A percentile compares a stretch with the other conserved stretches of the same genome.
These are phyloP conservation scores for Talaromyces sp. DNA, from an alignment of 2,329 filamentous ascomycete genomes.

Conservation along the genomic window DNA sequence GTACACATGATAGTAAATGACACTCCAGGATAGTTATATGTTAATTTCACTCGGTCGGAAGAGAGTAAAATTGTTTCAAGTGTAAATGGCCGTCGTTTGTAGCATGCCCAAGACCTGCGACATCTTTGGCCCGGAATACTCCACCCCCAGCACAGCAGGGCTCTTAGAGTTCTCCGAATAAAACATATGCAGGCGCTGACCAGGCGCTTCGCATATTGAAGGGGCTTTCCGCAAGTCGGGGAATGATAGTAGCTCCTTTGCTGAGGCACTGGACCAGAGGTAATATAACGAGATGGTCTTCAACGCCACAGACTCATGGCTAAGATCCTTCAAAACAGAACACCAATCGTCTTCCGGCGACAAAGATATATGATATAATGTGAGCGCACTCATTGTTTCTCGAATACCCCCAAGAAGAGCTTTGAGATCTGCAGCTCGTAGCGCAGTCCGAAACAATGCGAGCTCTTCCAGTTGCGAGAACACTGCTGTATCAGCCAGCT, in stretches of 20 bases:
- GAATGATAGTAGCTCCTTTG: constrained; percentile 21
- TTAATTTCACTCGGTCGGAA: too few species aligned
- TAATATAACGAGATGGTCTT: constrained; percentile 25
- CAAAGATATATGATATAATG: constrained; percentile 23
- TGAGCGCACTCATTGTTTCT: constrained; percentile 15
- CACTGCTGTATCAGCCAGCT: constrained; percentile 20
- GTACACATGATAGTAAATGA: neutral
- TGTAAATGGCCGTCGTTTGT: constrained; percentile 6
- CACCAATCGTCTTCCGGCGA: constrained; percentile 18
- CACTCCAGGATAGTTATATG: too few species aligned
- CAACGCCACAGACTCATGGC: constrained; percentile 11
- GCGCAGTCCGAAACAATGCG: constrained; percentile 22
- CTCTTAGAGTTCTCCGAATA: constrained; percentile 21
- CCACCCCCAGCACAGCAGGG: constrained; percentile 21
- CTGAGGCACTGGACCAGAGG: constrained; percentile 22
- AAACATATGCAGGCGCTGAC: constrained; percentile 15
- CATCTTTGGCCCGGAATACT: constrained; percentile 26
- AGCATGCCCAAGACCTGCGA: constrained; percentile 19
- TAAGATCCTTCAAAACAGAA: constrained; percentile 16
- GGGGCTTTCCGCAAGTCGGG: constrained; percentile 19
- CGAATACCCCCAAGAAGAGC: constrained; percentile 14
- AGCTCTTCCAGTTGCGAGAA: constrained; percentile 22
- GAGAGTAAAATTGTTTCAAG: neutral
- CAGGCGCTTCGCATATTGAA: neutral
- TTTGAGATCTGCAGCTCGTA: constrained; percentile 18